Evolutionary conservation across 805 yeast genomes (phyloP).

Genomic region (Pichia nakasei): DNA sequence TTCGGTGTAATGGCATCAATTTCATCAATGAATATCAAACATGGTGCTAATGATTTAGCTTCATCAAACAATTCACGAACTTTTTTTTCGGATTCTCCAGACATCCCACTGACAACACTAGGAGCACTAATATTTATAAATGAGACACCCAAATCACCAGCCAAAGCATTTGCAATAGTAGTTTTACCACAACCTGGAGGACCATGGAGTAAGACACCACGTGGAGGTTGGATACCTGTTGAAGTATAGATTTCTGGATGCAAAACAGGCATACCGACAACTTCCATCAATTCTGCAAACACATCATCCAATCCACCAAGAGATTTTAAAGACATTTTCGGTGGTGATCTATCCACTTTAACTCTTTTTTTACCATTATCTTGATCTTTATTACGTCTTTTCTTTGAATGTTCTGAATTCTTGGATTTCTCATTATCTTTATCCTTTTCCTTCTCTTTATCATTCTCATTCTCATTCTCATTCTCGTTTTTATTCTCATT

Average conservation of each 20-base stretch:
- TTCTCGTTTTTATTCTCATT: constrained; percentile 24
- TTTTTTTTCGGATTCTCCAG: constrained; percentile 97
- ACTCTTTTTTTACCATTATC: constrained; percentile 16
- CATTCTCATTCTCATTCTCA: background rate
- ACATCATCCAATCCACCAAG: constrained; percentile 86
- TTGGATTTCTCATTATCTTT: background rate
- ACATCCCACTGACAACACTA: constrained; percentile 95
- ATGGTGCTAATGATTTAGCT: constrained; percentile 84
- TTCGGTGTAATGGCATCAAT: constrained; percentile 98
- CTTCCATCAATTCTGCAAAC: constrained; percentile 79
- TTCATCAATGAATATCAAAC: constrained; percentile 88
- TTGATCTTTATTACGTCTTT: constrained; percentile 38
- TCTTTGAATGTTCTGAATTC: constrained; percentile 10
- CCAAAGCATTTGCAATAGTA: constrained; percentile 89
- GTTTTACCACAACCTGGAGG: constrained; percentile 99
- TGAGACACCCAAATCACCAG: constrained; percentile 91
- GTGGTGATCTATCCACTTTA: constrained; percentile 56
- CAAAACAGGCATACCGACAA: constrained; percentile 82
- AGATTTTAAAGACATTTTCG: constrained; percentile 56
- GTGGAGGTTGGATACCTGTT: constrained; percentile 91
- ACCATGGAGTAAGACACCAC: constrained; percentile 90
- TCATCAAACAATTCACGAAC: constrained; percentile 89
- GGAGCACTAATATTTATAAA: constrained; percentile 91
- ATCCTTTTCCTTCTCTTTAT: background rate
- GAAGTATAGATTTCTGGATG: constrained; percentile 87